Conservation (phyloP, 495 filamentous ascomycete genomes). For the Podospora fimiseda region DNA sequence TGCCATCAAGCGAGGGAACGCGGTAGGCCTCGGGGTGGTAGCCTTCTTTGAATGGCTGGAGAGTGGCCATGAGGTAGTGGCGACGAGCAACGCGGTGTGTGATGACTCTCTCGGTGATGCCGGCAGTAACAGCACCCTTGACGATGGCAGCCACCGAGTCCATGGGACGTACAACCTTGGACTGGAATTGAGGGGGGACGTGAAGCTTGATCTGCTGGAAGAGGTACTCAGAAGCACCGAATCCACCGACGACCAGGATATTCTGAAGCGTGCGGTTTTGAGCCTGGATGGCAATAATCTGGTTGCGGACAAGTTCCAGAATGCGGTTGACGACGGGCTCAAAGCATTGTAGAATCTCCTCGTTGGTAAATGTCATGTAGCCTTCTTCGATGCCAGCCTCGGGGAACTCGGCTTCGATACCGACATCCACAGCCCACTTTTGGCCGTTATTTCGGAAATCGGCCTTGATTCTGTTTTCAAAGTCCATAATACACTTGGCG, state of each 20-base stretch:
- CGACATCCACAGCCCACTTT: conserved; percentile 72
- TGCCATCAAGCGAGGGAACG: conserved; percentile 91
- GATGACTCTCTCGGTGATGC: conserved; percentile 93
- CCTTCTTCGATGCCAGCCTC: conserved; percentile 71
- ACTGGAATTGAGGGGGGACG: conserved; percentile 71
- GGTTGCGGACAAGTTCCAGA: conserved; percentile 65
- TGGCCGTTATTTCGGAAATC: conserved; percentile 77
- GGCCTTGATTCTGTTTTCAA: conserved; percentile 72
- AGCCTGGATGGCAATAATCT: conserved; percentile 73
- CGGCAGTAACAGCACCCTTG: conserved; percentile 73
- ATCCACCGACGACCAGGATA: conserved; percentile 67
- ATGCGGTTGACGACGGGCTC: conserved; percentile 71
- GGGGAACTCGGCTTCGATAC: conserved; percentile 71
- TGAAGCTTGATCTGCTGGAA: conserved; percentile 81
- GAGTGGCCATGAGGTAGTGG: conserved; percentile 97
- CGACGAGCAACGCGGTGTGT: conserved; percentile 96
- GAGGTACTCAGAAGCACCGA: conserved; percentile 70
- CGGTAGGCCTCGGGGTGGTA: conserved; percentile 98
- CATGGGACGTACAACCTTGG: conserved; percentile 72
- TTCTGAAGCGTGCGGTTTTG: conserved; percentile 68
- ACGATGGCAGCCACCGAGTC: conserved; percentile 72
- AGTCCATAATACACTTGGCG: conserved; percentile 76
- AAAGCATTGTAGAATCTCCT: conserved; percentile 73
- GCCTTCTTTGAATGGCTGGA: conserved; percentile 97
- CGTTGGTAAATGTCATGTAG: conserved; percentile 78